Conservation (phyloP, 2,329 filamentous ascomycete species). For the Pseudofabraea citricarpa region DNA sequence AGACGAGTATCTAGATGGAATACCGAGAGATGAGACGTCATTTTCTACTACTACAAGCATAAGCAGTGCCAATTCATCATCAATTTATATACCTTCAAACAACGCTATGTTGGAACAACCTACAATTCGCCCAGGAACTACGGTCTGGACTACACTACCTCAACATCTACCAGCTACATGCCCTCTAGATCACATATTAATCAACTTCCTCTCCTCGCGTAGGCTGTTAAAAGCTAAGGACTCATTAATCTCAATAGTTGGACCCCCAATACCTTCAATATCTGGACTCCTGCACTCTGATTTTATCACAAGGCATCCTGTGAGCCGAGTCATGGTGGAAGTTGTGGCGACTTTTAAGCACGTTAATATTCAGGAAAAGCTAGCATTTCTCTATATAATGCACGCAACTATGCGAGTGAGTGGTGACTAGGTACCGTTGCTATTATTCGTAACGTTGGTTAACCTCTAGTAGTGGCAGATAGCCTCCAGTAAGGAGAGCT, state of each 20-base stretch:
- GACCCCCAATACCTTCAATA: slow-evolving; percentile 2
- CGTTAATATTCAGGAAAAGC: slow-evolving; percentile 3
- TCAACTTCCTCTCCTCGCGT: slow-evolving; percentile 2
- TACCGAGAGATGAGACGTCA: no score
- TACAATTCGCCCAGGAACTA: no score
- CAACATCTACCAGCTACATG: slow-evolving; percentile 3
- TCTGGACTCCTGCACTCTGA: slow-evolving; percentile 2
- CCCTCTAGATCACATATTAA: slow-evolving; percentile 5
- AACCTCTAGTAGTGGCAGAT: slow-evolving; percentile 3
- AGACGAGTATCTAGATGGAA: no score
- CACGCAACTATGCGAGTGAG: slow-evolving; percentile 1
- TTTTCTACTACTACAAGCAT: no score
- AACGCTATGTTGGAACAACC: no score
- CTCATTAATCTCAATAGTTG: no score
- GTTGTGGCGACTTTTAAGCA: slow-evolving; percentile 4
- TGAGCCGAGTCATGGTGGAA: slow-evolving; percentile 4
- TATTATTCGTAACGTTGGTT: background rate
- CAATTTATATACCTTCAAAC: no score
- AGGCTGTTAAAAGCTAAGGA: no score
- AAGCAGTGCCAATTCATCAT: no score
- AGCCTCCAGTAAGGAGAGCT: slow-evolving; percentile 1
- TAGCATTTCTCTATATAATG: slow-evolving; percentile 5
- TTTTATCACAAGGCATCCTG: background rate
- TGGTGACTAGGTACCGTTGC: background rate
- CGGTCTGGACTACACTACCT: no score